Evolutionary conservation across 2,329 filamentous ascomycete species (phyloP).

Genomic region (Aspergillus ibericus): DNA sequence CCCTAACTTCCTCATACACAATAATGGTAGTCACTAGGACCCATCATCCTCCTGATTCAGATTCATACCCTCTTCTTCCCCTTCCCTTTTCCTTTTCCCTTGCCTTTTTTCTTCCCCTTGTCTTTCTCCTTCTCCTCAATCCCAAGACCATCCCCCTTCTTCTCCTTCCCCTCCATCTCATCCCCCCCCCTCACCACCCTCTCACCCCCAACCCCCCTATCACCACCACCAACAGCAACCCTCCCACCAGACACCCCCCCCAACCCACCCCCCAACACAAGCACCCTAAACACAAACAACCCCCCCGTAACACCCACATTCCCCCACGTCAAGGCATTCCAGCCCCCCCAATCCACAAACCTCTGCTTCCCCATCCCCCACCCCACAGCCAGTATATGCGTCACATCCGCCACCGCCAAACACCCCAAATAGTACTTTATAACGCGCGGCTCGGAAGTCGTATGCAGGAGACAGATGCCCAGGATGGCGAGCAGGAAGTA

Average conservation of each 20-base stretch:
- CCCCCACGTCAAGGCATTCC: slow-evolving; percentile 73
- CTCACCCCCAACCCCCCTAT: slow-evolving; percentile 12
- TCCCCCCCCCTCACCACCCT: background rate
- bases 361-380: slow-evolving; percentile 58
- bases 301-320: slow-evolving; percentile 67
- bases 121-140: background rate
- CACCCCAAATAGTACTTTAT: slow-evolving; percentile 67
- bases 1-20: no score
- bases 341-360: slow-evolving; percentile 55
- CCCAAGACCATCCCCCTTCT: no score
- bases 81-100: no score
- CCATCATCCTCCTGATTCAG: no score
- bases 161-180: background rate
- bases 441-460: slow-evolving; percentile 64
- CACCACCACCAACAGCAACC: slow-evolving; percentile 47
- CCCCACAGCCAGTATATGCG: slow-evolving; percentile 65
- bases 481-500: slow-evolving; percentile 67
- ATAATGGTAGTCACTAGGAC: no score
- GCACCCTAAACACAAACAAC: slow-evolving; percentile 57
- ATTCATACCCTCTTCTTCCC: no score
- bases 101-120: no score
- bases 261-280: slow-evolving; percentile 62
- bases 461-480: slow-evolving; percentile 63
- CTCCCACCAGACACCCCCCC: slow-evolving; percentile 56
- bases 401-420: slow-evolving; percentile 64